Evolutionary conservation across 768 basidiomycete species (phyloP).

Genomic region (Leccinum truebloodii): DNA sequence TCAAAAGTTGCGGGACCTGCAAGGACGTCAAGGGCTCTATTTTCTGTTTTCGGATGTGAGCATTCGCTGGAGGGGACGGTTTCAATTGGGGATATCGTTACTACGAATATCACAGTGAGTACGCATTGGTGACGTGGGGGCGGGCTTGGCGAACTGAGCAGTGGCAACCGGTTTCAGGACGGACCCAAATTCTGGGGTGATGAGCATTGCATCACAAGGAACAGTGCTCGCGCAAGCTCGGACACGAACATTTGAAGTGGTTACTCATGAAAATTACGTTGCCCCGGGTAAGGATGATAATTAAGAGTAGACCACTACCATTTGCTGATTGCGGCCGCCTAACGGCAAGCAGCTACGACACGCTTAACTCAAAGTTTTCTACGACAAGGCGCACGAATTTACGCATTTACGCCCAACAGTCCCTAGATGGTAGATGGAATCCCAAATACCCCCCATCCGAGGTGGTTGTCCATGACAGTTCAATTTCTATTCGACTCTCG

Average conservation of each 20-base stretch:
- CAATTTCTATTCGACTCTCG: constrained; percentile 23
- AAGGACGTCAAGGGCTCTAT: constrained; percentile 80
- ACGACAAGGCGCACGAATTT: constrained; percentile 58
- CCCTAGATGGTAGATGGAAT: constrained; percentile 33
- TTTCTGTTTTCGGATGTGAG: constrained; percentile 93
- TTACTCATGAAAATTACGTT: constrained; percentile 69
- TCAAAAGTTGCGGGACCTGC: constrained; percentile 75
- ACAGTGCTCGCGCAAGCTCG: constrained; percentile 68
- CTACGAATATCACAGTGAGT: constrained; percentile 76
- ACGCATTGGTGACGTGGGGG: constrained; percentile 13
- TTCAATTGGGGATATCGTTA: constrained; percentile 71
- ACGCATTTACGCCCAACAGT: constrained; percentile 46
- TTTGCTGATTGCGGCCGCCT: constrained; percentile 18
- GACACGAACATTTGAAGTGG: constrained; percentile 78
- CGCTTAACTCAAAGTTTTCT: constrained; percentile 58
- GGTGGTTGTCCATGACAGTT: constrained; percentile 19
- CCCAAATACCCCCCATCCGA: constrained; percentile 3
- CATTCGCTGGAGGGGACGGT: constrained; percentile 75
- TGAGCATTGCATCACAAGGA: constrained; percentile 57
- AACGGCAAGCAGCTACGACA: constrained; percentile 41
- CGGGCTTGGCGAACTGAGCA: constrained; percentile 15
- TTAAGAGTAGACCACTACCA: constrained; percentile 18
- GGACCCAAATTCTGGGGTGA: constrained; percentile 48
- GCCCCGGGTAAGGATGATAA: constrained; percentile 65
- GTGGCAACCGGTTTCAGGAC: constrained; percentile 35